These are phyloP conservation scores for Pseudocercospora pini-densiflorae DNA, from an alignment of 2,329 filamentous ascomycete genomes.

Conservation along the genomic window DNA sequence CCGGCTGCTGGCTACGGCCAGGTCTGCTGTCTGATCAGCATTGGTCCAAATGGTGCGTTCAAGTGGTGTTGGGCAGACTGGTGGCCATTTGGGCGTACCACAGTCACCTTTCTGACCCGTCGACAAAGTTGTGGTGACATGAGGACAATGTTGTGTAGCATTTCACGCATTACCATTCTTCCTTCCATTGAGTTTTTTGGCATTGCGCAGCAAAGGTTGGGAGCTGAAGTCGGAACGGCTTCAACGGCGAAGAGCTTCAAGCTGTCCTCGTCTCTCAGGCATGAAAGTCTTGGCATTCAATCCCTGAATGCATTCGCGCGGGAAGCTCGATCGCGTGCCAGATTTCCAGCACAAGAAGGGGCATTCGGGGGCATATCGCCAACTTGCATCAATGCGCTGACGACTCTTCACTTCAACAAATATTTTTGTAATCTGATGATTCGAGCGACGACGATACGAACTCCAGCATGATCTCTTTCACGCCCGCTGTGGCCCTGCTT, in stretches of 20 bases:
- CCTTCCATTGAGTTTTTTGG: background rate
- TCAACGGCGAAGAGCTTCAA: background rate
- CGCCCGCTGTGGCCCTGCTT: conserved; percentile 41
- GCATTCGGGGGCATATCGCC: conserved; percentile 4
- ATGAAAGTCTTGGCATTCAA: background rate
- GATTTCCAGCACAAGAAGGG: conserved; percentile 6
- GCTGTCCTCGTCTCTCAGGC: background rate
- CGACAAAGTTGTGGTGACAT: background rate
- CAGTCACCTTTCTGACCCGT: background rate
- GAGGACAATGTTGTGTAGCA: background rate
- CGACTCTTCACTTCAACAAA: background rate
- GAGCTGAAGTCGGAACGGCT: background rate
- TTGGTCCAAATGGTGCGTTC: background rate
- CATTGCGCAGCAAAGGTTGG: background rate
- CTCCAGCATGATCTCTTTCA: conserved; percentile 33
- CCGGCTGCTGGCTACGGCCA: background rate
- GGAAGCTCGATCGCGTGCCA: conserved; percentile 1
- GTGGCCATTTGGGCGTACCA: background rate
- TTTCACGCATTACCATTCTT: background rate
- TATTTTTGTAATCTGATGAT: background rate
- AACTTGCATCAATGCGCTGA: background rate
- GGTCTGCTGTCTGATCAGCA: background rate
- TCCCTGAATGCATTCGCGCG: conserved; percentile 2
- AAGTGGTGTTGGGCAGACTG: background rate
- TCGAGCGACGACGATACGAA: conserved; percentile 5